These are phyloP conservation scores for Tetracladium maxilliforme DNA, from an alignment of 2,329 filamentous ascomycete genomes.

Conservation along the genomic window DNA sequence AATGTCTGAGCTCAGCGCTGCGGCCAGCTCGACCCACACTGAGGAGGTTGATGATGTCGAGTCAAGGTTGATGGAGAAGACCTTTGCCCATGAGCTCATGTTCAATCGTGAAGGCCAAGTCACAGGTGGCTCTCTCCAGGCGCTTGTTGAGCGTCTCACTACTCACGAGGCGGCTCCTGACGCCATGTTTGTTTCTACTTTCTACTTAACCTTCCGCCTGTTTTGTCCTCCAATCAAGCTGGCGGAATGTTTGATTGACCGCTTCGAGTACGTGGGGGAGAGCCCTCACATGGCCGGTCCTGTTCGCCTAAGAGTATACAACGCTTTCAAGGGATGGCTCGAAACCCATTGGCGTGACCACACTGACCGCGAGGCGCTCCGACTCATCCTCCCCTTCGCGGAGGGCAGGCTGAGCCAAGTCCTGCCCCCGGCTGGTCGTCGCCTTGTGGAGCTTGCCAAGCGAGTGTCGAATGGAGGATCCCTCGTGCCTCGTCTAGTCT, in stretches of 20 bases:
- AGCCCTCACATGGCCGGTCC: slow-evolving; percentile 61
- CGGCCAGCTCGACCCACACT: slow-evolving; percentile 48
- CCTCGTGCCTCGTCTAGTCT: slow-evolving; percentile 69
- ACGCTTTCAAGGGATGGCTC: slow-evolving; percentile 93
- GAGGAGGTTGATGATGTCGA: slow-evolving; percentile 73
- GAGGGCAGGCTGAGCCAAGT: slow-evolving; percentile 51
- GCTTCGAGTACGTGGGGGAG: slow-evolving; percentile 83
- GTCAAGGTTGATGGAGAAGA: slow-evolving; percentile 75
- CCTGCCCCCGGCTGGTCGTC: slow-evolving; percentile 63
- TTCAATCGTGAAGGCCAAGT: slow-evolving; percentile 91
- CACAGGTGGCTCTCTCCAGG: slow-evolving; percentile 80
- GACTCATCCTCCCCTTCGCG: slow-evolving; percentile 68
- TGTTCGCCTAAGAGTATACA: slow-evolving; percentile 83
- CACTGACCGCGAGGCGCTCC: slow-evolving; percentile 62
- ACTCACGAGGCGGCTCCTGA: slow-evolving; percentile 89
- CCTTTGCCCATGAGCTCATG: slow-evolving; percentile 79
- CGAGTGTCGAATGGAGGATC: slow-evolving; percentile 64
- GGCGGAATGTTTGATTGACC: slow-evolving; percentile 69
- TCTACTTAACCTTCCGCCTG: slow-evolving; percentile 89
- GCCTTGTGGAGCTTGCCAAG: slow-evolving; percentile 65
- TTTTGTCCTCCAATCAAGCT: slow-evolving; percentile 75
- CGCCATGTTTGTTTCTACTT: slow-evolving; percentile 80
- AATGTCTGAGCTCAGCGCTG: slow-evolving; percentile 51
- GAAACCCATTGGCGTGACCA: slow-evolving; percentile 89
- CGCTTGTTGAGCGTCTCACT: slow-evolving; percentile 86